Evolutionary conservation across 257 asterid genomes (phyloP).

Genomic region (Solanum stenotomum): DNA sequence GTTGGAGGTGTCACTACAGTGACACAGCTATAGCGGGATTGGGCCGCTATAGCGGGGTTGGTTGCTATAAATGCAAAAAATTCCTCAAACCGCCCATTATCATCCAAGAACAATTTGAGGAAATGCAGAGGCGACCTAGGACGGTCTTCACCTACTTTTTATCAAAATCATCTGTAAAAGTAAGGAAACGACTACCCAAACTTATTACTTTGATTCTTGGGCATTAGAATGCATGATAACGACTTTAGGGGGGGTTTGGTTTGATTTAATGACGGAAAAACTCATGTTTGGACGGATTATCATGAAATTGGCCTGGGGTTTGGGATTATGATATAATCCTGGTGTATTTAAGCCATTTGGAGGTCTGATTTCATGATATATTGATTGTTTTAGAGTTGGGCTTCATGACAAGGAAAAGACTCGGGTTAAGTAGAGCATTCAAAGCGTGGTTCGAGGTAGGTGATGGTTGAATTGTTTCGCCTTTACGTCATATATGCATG

Average conservation of each 20-base stretch:
- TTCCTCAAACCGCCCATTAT: background rate
- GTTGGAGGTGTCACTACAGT: background rate
- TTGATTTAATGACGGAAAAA: too few relatives aligned
- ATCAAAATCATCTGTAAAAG: background rate
- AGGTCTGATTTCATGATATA: background rate
- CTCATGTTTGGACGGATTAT: background rate
- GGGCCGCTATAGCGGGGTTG: too few relatives aligned
- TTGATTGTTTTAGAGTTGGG: too few relatives aligned
- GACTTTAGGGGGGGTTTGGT: background rate
- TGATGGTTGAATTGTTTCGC: background rate
- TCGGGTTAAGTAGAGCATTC: background rate
- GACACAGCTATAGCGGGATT: too few relatives aligned
- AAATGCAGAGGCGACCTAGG: background rate
- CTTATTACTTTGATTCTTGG: background rate
- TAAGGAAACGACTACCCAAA: background rate
- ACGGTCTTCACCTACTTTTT: background rate
- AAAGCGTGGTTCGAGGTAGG: background rate
- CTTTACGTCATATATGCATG: background rate
- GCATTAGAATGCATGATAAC: background rate
- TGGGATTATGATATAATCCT: too few relatives aligned
- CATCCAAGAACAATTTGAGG: background rate
- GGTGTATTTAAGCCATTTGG: background rate
- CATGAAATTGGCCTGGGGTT: background rate
- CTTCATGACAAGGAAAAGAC: background rate
- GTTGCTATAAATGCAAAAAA: background rate